Conservation (phyloP, 1,284 basidiomycete genomes). For the Fomitopsis pinicola region DNA sequence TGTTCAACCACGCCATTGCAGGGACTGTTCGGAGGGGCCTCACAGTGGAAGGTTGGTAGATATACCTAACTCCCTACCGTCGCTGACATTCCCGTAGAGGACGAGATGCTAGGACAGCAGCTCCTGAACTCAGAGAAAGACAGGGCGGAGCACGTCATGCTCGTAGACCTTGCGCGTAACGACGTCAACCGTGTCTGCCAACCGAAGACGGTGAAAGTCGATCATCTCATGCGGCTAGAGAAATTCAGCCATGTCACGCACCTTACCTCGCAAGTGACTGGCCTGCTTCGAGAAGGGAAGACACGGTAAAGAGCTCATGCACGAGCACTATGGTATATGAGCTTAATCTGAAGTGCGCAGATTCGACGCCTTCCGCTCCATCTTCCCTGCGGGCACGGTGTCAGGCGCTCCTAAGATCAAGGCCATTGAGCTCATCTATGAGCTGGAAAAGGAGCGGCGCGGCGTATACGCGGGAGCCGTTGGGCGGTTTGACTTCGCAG, state of each 20-base stretch:
- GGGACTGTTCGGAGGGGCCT: slow-evolving; percentile 91
- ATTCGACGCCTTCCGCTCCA: slow-evolving; percentile 98
- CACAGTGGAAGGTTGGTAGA: slow-evolving; percentile 70
- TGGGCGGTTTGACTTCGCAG: slow-evolving; percentile 94
- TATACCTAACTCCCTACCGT: not conserved
- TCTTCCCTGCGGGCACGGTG: slow-evolving; percentile 99
- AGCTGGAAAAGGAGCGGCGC: slow-evolving; percentile 85
- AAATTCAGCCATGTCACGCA: slow-evolving; percentile 99
- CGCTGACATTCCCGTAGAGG: slow-evolving; percentile 56
- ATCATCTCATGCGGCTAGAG: slow-evolving; percentile 91
- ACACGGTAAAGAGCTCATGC: slow-evolving; percentile 45
- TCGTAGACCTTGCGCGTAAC: slow-evolving; percentile 98
- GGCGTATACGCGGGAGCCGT: slow-evolving; percentile 98
- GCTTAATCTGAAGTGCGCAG: slow-evolving; percentile 35
- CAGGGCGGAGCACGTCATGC: slow-evolving; percentile 98
- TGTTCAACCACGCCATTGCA: slow-evolving; percentile 98
- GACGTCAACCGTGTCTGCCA: slow-evolving; percentile 98
- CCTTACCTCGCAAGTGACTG: slow-evolving; percentile 93
- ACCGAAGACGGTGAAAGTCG: slow-evolving; percentile 93
- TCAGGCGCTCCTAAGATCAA: slow-evolving; percentile 99
- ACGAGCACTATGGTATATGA: slow-evolving; percentile 24
- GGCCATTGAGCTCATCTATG: slow-evolving; percentile 91
- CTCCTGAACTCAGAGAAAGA: slow-evolving; percentile 90
- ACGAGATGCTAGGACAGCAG: slow-evolving; percentile 71
- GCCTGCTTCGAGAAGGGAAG: slow-evolving; percentile 77